Evolutionary conservation across 306 rosid species (phyloP).

Genomic region (Citrullus amarus): DNA sequence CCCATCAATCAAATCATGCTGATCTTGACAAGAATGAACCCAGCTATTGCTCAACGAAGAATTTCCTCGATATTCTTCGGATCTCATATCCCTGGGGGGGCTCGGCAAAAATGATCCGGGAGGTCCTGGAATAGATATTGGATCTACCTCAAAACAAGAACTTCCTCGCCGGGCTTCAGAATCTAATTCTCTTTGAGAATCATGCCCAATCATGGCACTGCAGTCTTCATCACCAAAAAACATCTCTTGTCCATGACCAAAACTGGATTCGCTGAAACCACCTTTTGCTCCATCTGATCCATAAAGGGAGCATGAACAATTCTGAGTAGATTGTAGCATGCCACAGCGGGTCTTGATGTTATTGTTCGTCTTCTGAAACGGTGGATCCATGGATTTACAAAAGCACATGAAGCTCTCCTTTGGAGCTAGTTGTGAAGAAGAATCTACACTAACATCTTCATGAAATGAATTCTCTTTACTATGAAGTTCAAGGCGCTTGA

Average conservation of each 20-base stretch:
- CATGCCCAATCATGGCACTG: constrained; percentile 22
- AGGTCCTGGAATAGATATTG: constrained; percentile 54
- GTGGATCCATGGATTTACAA: constrained; percentile 18
- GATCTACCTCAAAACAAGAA: constrained; percentile 31
- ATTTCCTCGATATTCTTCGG: constrained; percentile 44
- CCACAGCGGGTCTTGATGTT: constrained; percentile 10
- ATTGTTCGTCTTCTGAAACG: constrained; percentile 3
- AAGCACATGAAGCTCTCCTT: constrained; percentile 13
- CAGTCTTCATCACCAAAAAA: constrained; percentile 25
- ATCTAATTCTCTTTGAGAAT: constrained; percentile 20
- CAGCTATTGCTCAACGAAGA: constrained; percentile 44
- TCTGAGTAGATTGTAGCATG: constrained; percentile 9
- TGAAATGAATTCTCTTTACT: constrained; percentile 12
- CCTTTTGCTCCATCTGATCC: constrained; percentile 13
- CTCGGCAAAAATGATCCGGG: constrained; percentile 59
- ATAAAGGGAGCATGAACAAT: constrained; percentile 13
- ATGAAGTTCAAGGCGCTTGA: constrained; percentile 8
- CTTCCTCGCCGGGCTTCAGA: constrained; percentile 24
- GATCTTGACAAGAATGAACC: constrained; percentile 40
- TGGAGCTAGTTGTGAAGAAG: constrained; percentile 9
- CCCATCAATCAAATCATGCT: constrained; percentile 38
- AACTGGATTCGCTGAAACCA: constrained; percentile 12
- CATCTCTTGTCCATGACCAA: constrained; percentile 20
- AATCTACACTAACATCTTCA: constrained; percentile 14
- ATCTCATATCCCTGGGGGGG: constrained; percentile 41